Evolutionary conservation across 352 stramenopile genomes (phyloP).

Genomic region (Pythium biforme): DNA sequence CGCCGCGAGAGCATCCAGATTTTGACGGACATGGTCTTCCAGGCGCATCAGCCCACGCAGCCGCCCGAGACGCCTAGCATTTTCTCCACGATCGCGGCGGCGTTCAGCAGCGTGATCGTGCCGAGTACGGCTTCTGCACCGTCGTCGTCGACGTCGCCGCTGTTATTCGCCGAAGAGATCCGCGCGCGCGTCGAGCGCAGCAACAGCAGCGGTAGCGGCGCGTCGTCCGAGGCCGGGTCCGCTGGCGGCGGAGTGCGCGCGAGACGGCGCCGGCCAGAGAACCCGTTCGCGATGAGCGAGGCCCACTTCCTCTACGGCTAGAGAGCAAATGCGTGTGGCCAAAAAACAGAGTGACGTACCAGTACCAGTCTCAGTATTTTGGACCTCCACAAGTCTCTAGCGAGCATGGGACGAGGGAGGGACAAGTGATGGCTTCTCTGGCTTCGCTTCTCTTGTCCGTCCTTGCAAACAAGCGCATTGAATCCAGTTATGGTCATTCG

Average conservation of each 20-base stretch:
- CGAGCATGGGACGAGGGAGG: too few relatives aligned
- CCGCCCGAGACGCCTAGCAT: conserved; percentile 9
- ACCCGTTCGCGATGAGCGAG: conserved; percentile 17
- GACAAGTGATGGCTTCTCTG: too few relatives aligned
- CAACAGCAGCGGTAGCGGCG: conserved; percentile 15
- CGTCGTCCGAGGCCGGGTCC: conserved; percentile 17
- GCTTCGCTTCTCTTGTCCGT: too few relatives aligned
- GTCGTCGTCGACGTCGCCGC: neutral
- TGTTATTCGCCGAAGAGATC: neutral
- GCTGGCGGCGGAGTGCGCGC: neutral
- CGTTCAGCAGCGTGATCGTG: conserved; percentile 9
- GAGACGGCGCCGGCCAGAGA: conserved; percentile 11
- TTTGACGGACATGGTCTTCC: conserved; percentile 37
- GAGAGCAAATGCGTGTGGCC: neutral
- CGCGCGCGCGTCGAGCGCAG: conserved; percentile 6
- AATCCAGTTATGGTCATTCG: too few relatives aligned
- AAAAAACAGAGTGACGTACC: too few relatives aligned
- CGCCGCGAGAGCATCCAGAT: conserved; percentile 32
- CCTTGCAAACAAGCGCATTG: too few relatives aligned
- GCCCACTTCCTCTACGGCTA: conserved; percentile 28
- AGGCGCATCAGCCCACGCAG: conserved; percentile 21
- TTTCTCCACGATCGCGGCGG: conserved; percentile 20
- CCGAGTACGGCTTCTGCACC: neutral
- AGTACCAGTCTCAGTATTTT: too few relatives aligned
- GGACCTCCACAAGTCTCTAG: too few relatives aligned